Conservation (phyloP, 108 stramenopile genomes). For the Skeletonema potamos region DNA sequence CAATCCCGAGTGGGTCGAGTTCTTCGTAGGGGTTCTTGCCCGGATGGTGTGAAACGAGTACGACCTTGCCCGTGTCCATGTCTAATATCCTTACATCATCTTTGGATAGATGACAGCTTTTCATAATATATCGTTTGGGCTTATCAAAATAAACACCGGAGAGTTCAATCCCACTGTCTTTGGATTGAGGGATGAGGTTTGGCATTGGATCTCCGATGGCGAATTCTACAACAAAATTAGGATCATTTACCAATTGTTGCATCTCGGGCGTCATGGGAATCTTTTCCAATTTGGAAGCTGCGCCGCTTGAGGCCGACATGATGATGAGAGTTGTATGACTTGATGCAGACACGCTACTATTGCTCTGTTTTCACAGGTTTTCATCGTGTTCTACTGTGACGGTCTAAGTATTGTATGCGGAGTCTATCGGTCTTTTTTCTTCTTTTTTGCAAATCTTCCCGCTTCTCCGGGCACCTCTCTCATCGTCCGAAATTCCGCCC, state of each 20-base stretch:
- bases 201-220: conserved; percentile 47
- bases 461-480: background rate
- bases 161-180: conserved; percentile 40
- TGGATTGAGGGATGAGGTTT: conserved; percentile 41
- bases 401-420: too few relatives aligned
- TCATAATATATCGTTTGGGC: conserved; percentile 53
- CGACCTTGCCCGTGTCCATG: conserved; percentile 28
- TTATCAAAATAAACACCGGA: conserved; percentile 42
- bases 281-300: background rate
- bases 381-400: too few relatives aligned
- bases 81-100: conserved; percentile 52
- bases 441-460: background rate
- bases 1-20: conserved; percentile 45
- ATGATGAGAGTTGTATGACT: background rate
- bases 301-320: background rate
- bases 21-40: conserved; percentile 50
- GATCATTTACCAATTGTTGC: conserved; percentile 51
- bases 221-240: conserved; percentile 50
- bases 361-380: too few relatives aligned
- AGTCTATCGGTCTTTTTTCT: too few relatives aligned
- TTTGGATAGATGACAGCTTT: conserved; percentile 30
- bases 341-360: too few relatives aligned
- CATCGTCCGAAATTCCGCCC: too few relatives aligned
- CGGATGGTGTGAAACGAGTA: conserved; percentile 46
- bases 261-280: conserved; percentile 45